These are phyloP conservation scores for Tuber indicum DNA, from an alignment of 495 filamentous ascomycete genomes.

Conservation along the genomic window DNA sequence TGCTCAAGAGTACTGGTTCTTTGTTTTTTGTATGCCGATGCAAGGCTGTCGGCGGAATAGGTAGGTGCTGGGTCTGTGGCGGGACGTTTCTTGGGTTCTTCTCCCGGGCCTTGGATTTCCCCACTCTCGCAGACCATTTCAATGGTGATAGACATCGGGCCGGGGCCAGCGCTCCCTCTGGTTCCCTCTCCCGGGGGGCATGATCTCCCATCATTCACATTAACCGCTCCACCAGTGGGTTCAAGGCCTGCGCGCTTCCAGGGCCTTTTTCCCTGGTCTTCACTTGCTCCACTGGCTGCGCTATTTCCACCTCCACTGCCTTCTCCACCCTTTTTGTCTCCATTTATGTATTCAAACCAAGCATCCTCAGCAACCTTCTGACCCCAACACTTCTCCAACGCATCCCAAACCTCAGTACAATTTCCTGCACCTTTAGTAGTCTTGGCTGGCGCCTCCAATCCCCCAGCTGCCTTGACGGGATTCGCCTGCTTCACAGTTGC, in stretches of 20 bases:
- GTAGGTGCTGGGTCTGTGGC: background rate
- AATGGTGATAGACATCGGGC: too few relatives aligned
- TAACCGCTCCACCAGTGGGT: background rate
- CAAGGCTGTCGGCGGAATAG: background rate
- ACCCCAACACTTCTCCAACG: background rate
- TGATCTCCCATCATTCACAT: background rate
- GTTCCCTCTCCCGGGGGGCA: too few relatives aligned
- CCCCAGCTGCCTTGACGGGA: background rate
- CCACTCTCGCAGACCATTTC: background rate
- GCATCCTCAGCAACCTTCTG: background rate
- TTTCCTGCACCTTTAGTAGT: background rate
- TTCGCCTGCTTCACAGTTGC: background rate
- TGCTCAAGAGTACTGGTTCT: background rate
- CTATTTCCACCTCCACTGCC: background rate
- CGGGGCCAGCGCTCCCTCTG: too few relatives aligned
- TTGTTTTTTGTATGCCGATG: background rate
- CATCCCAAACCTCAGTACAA: background rate
- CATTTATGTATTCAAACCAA: background rate
- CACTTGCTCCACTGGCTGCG: background rate
- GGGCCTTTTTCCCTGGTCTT: background rate
- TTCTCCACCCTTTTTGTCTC: background rate
- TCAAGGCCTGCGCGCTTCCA: background rate
- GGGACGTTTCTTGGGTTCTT: background rate
- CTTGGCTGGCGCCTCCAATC: background rate
- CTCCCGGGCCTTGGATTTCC: background rate